Conservation (phyloP, 305 asterid species). For the Fraxinus sp. region DNA sequence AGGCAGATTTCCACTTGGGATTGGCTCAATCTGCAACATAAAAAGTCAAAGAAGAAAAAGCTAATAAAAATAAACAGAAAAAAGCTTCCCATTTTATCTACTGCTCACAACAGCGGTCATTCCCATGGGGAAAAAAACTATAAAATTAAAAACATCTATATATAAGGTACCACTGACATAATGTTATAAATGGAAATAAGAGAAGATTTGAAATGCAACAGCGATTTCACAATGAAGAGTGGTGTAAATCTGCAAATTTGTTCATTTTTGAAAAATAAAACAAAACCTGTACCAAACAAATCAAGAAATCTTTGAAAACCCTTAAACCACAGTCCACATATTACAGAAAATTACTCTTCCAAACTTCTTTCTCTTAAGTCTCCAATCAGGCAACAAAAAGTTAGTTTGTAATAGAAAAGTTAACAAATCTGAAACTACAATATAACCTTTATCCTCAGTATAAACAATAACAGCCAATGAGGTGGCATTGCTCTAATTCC, state of each 20-base stretch:
- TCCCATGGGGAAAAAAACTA: not conserved
- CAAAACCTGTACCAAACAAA: not conserved
- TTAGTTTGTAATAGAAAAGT: not conserved
- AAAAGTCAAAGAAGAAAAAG: slow-evolving; percentile 26
- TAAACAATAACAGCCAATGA: not conserved
- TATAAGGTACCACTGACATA: not conserved
- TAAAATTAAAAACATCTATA: not conserved
- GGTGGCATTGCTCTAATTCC: not conserved
- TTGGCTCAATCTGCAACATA: slow-evolving; percentile 85
- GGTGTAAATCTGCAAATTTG: not conserved
- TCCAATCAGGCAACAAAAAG: not conserved
- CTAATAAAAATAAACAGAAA: slow-evolving; percentile 22
- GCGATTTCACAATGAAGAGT: not conserved
- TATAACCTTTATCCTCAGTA: not conserved
- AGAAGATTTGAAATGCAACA: not conserved
- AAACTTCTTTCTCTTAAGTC: not conserved
- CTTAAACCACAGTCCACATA: not conserved
- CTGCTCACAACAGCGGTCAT: slow-evolving; percentile 19
- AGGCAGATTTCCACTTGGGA: slow-evolving; percentile 90
- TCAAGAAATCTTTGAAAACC: not conserved
- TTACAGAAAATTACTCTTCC: not conserved
- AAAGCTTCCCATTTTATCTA: slow-evolving; percentile 11
- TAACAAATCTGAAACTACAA: not conserved
- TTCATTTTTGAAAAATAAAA: not conserved
- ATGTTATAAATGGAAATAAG: not conserved